phyloP scores from a whole-genome alignment of 2,329 filamentous ascomycete species.

The Fusarium verrucosum region DNA sequence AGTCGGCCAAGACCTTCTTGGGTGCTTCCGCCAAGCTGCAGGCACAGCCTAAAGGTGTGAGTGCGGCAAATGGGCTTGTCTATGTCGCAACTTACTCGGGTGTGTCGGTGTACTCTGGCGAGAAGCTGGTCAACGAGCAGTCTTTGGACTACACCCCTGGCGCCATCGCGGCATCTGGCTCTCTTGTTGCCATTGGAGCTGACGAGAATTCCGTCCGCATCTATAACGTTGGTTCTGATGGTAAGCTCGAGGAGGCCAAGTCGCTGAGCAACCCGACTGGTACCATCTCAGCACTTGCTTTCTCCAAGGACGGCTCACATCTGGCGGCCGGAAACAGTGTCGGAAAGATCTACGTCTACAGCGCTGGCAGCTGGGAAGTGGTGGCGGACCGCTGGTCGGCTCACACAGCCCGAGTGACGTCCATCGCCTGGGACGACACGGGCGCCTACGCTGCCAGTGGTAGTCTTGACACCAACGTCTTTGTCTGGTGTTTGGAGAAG shows the following conservation, averaged over 20 bases:
- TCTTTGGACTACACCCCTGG: conserved; percentile 73
- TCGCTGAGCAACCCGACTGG: conserved; percentile 75
- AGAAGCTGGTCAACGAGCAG: conserved; percentile 67
- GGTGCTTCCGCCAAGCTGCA: conserved; percentile 73
- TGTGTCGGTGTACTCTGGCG: conserved; percentile 65
- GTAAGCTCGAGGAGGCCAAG: conserved; percentile 63
- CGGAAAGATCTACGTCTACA: conserved; percentile 88
- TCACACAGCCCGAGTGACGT: conserved; percentile 66
- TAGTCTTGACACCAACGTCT: conserved; percentile 88
- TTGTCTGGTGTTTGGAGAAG: conserved; percentile 86
- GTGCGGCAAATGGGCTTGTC: conserved; percentile 61
- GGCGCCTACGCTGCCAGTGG: conserved; percentile 85
- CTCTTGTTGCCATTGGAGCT: conserved; percentile 77
- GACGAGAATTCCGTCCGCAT: conserved; percentile 79
- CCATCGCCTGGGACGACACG: conserved; percentile 77
- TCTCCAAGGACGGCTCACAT: conserved; percentile 79
- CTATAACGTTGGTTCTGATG: conserved; percentile 66
- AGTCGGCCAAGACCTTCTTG: conserved; percentile 77
- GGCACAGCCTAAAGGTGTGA: conserved; percentile 82
- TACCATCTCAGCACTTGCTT: conserved; percentile 80
- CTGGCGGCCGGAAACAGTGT: conserved; percentile 84
- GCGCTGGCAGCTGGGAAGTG: conserved; percentile 68
- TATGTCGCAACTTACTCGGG: conserved; percentile 66
- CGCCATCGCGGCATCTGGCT: conserved; percentile 74
- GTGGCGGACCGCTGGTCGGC: conserved; percentile 78